These are phyloP conservation scores for Cladophialophora carrionii DNA, from an alignment of 2,329 filamentous ascomycete genomes.

Conservation along the genomic window DNA sequence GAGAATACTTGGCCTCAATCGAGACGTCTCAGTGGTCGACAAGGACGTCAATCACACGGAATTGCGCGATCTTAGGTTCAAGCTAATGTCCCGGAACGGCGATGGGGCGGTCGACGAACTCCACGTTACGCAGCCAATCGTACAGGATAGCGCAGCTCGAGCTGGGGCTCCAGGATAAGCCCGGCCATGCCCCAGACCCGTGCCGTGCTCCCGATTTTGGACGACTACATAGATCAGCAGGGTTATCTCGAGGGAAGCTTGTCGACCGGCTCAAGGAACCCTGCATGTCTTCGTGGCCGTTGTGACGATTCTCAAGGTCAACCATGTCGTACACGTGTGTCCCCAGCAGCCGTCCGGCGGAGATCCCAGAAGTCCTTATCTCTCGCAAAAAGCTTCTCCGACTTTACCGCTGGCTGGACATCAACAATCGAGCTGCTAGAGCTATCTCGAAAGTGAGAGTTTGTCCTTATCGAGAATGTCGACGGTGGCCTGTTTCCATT, in stretches of 20 bases:
- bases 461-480: constrained; percentile 10
- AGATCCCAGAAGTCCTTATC: constrained; percentile 16
- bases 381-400: constrained; percentile 3
- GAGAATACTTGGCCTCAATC: background rate
- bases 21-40: background rate
- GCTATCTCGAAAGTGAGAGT: constrained; percentile 1
- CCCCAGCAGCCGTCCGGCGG: background rate
- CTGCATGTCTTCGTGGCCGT: constrained; percentile 4
- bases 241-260: background rate
- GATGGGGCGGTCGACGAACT: background rate
- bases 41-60: constrained; percentile 20
- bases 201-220: background rate
- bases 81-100: background rate
- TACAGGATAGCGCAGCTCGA: constrained; percentile 14
- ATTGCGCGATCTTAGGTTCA: constrained; percentile 18
- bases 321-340: constrained; percentile 8
- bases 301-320: background rate
- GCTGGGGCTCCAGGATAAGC: background rate
- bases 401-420: constrained; percentile 1
- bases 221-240: background rate
- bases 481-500: constrained; percentile 6
- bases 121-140: constrained; percentile 14
- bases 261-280: background rate
- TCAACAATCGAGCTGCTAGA: background rate
- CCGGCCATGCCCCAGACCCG: background rate